These are phyloP conservation scores for Ophiostoma sp. DNA, from an alignment of 2,329 filamentous ascomycete genomes.

Conservation along the genomic window DNA sequence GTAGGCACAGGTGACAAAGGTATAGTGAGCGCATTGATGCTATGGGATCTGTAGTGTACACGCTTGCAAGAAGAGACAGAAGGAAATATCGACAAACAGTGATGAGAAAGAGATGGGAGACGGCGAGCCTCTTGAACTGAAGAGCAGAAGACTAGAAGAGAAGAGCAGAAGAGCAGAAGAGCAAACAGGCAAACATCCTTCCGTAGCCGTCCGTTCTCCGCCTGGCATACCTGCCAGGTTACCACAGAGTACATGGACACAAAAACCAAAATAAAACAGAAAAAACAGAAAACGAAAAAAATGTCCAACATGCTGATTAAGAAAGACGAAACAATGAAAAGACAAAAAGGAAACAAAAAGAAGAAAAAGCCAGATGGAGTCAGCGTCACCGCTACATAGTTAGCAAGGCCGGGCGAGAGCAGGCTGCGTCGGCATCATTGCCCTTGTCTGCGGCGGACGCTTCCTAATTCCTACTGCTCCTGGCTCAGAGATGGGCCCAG, in stretches of 20 bases:
- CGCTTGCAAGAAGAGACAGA: not conserved
- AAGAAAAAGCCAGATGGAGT: not conserved
- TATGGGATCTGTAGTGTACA: slow-evolving; percentile 10
- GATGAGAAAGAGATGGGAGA: not conserved
- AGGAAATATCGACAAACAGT: not conserved
- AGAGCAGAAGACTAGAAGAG: not conserved
- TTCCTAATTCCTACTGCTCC: slow-evolving; percentile 23
- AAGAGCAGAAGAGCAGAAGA: not conserved
- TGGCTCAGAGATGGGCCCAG: slow-evolving; percentile 42
- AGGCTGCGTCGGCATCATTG: too few species aligned
- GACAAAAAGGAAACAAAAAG: not conserved
- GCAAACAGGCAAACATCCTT: not conserved
- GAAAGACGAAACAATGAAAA: not conserved
- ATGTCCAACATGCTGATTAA: too few species aligned
- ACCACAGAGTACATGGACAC: too few species aligned
- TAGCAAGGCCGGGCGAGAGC: too few species aligned
- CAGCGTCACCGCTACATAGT: too few species aligned
- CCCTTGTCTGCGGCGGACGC: too few species aligned
- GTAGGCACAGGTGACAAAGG: not conserved
- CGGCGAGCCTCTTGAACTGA: not conserved
- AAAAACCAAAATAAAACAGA: not conserved
- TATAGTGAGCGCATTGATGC: not conserved
- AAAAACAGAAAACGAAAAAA: not conserved
- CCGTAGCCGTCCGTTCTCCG: not conserved
- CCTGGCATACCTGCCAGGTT: not conserved